Base-by-base conservation (phyloP, 2,329 filamentous ascomycete species). In the Mycosphaerella arachidis region DNA sequence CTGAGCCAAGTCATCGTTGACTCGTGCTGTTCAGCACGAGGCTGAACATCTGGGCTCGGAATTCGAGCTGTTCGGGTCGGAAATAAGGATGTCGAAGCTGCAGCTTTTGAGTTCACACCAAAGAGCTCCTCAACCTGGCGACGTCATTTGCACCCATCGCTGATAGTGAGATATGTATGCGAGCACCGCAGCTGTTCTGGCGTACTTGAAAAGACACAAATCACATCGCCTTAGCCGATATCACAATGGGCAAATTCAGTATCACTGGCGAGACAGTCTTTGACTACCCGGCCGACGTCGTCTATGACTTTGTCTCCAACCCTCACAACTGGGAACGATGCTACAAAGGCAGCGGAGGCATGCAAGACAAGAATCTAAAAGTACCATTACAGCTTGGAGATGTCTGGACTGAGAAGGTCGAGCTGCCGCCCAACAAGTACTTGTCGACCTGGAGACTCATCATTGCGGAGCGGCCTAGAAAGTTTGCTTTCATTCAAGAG, bases 281-380 rank as follows among this genome's bases (percentile, higher is more conserved):
- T 43, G 31, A 50, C 51, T 51, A 51, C 29, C 40, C 57, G 35
- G 51, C 57, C 6, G 51, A 50, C 12, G 43, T 55, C 10, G 35
- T 59, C 29, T 58, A 58, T 40, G 56, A 58, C 51, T 58, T 58
- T 51, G 56, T 54, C 30, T 24, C 51, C 27, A 55, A 59, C 35
- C 57, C 51, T 5, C 30, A 55, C 57, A 59, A 51, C 52, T 59
- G 43, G 52, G 56, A 50, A 16, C 30, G 45, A 16, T 62, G 59
- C 7, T 64, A 64, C 52, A 60, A 62, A 37, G 62, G 62, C 53
- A 58, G 54, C 53, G 62, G 59, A 12, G 62, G 57, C 20, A 60
- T 62, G 55, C 53, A 62, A 48, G 37, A 64, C 46, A 43, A 54
- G 20, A 48, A 55, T 24, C 45, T 54, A 20, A 53, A 31, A 20